phyloP scores from a whole-genome alignment of 306 rosid genomes.

The Ormosia semicastrata region DNA sequence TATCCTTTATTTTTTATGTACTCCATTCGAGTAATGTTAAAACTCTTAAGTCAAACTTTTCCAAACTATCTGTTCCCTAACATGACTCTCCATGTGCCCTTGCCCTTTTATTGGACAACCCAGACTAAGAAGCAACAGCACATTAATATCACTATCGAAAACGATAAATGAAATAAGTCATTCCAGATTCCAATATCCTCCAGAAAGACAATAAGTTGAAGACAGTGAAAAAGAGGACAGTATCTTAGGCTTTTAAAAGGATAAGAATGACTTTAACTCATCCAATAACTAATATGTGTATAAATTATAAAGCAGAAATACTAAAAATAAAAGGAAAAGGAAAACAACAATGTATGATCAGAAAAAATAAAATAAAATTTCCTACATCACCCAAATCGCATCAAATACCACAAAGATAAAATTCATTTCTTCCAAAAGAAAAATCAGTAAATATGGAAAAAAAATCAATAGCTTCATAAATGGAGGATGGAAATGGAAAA shows the following conservation, averaged over 20 bases:
- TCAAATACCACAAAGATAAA: neutral
- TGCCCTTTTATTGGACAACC: conserved; percentile 38
- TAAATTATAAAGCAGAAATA: conserved; percentile 20
- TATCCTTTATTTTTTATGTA: conserved; percentile 33
- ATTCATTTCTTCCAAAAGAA: neutral
- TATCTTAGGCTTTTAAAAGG: conserved; percentile 33
- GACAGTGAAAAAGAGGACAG: conserved; percentile 42
- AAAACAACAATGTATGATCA: neutral
- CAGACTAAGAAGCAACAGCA: conserved; percentile 42
- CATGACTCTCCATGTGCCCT: conserved; percentile 61
- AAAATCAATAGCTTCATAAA: conserved; percentile 5
- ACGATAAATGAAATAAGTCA: conserved; percentile 36
- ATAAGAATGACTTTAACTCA: conserved; percentile 24
- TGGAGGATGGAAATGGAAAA: conserved; percentile 11
- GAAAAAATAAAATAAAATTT: neutral
- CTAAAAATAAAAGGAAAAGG: neutral
- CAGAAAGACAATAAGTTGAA: conserved; percentile 26
- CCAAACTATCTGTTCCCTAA: conserved; percentile 39
- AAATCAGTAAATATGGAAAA: neutral
- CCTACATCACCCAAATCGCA: conserved; percentile 18
- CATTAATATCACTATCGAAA: conserved; percentile 32
- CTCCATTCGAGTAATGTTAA: conserved; percentile 34
- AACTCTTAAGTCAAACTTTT: conserved; percentile 26
- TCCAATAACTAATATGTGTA: conserved; percentile 19
- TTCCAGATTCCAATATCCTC: conserved; percentile 40